Evolutionary conservation across 306 rosid species (phyloP), one percentile per base, ranked within the genome.

Genomic region (Gillenia trifoliata): DNA sequence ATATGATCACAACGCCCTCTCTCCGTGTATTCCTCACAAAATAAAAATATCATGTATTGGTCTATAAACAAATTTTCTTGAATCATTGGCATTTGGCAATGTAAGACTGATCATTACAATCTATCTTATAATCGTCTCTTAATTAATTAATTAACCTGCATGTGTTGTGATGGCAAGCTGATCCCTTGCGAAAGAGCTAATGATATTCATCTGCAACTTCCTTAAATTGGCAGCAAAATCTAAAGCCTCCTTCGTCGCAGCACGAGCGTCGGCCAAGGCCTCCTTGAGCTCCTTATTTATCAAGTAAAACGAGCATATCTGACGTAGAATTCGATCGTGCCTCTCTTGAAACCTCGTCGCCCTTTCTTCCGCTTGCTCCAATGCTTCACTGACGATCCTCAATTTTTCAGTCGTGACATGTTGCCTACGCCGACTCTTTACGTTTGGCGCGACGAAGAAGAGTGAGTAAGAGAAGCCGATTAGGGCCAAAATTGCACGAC

Each of bases 361-460:
- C 70, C 86, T 84, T 63, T 83, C 86, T 77, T 91, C 88, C 1
- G 91, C 97, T 5, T 40, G 82, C 28, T 86, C 86, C 80, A 89
- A 77, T 2, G 88, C 95, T 49, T 86, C 90, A 12, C 57, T 70
- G 1, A 87, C 33, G 13, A 89, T 64, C 71, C 61, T 86, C 11
- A 91, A 70, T 54, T 89, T 87, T n/a, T 89, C 79, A 13, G 59
- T 50, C 10, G 74, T 82, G 59, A 79, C 17, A 34, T 75, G 84
- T 72, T 83, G 86, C 59, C 11, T 54, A 0, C 77, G 86, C 92
- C 87, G 70, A 77, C 41, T 72, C 81, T 80, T 80, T 13, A 81
- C 28, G 60, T 76, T 84, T 0, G 87, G 87, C 25, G 78, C 78
- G 4, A 86, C 78, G 2, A 84, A 36, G 36, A 87, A 33, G 65